These are phyloP conservation scores for Pythium pyrilobum DNA, from an alignment of 352 stramenopile species.

Conservation along the genomic window DNA sequence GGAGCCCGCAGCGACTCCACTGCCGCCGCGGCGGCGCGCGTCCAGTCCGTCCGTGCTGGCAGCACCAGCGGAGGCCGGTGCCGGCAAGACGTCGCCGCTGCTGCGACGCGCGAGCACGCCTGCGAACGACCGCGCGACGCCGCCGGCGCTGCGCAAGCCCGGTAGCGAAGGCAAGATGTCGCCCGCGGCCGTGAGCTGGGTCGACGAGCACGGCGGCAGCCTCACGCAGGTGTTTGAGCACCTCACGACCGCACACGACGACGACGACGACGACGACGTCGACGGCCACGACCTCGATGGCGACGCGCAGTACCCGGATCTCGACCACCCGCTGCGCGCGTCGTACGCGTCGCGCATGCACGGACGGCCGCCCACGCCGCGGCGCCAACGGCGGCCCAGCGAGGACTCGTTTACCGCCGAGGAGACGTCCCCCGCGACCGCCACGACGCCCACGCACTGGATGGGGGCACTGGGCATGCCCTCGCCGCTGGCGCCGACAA, in stretches of 20 bases:
- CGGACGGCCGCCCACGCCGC: conserved; percentile 4
- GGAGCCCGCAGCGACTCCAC: no score
- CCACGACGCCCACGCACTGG: conserved; percentile 1
- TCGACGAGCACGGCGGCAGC: conserved; percentile 73
- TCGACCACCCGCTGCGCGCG: conserved; percentile 9
- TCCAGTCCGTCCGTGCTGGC: conserved; percentile 3
- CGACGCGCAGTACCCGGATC: conserved; percentile 6
- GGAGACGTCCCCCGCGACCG: background rate
- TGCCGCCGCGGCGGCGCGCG: conserved; percentile 1
- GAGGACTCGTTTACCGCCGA: background rate
- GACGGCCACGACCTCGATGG: conserved; percentile 4
- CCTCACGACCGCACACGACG: conserved; percentile 5
- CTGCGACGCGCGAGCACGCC: conserved; percentile 13
- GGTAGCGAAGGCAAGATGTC: conserved; percentile 35
- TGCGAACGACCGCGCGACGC: conserved; percentile 14
- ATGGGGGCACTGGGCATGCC: conserved; percentile 2
- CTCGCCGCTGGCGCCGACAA: background rate
- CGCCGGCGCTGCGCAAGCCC: conserved; percentile 17
- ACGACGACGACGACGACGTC: conserved; percentile 25
- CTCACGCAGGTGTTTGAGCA: conserved; percentile 73
- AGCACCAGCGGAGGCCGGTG: background rate
- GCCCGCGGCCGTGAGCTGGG: conserved; percentile 70
- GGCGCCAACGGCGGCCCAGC: background rate
- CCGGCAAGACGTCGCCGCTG: background rate
- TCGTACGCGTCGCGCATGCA: background rate